Evolutionary conservation across 78 protist species (phyloP), one percentile per base, ranked within the genome.

Genomic region (Tieghemostelium lacteum): DNA sequence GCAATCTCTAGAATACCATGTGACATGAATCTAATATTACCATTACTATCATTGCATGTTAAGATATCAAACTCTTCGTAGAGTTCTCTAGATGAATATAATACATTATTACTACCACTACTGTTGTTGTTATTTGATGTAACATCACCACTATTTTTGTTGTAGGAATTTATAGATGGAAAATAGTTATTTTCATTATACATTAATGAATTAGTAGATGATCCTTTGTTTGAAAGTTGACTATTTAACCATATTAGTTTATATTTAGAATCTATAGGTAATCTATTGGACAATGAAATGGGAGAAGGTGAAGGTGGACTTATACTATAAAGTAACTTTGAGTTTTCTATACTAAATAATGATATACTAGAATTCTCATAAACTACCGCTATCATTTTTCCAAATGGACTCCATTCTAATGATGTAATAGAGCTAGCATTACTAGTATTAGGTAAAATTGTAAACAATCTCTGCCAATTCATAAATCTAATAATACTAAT

Each of bases 341-440:
- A 57, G 45, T 78, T 78, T 54, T 78, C 88, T 16, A 78, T 78
- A 28, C 49, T 65, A 26, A 40, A 29, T n/a, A 78, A 17, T 17
- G 66, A 66, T 4, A 67, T 6, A 1, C 61, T 39, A 26, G 76
- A 75, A 57, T 33, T 42, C 31, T 71, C 42, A 37, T 70, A 78
- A 0, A 75, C 88, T 12, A 67, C 64, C 28, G 88, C 61, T 8
- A 78, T 20, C 63, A 64, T 58, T 34, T 78, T 78, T 3, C 88
- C 88, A 50, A 50, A 49, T 20, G 88, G 88, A 55, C 88, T 78
- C 88, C 88, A 78, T 52, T 78, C 61, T 8, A 78, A 34, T 16
- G 88, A 49, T 19, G 67, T 39, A n/a, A 67, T 67, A 10, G 75
- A 67, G 22, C 2, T 26, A 8, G 24, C 45, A n/a, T 5, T 40